Base-by-base conservation (phyloP, 2,329 filamentous ascomycete genomes). In the Aspergillus latus region DNA sequence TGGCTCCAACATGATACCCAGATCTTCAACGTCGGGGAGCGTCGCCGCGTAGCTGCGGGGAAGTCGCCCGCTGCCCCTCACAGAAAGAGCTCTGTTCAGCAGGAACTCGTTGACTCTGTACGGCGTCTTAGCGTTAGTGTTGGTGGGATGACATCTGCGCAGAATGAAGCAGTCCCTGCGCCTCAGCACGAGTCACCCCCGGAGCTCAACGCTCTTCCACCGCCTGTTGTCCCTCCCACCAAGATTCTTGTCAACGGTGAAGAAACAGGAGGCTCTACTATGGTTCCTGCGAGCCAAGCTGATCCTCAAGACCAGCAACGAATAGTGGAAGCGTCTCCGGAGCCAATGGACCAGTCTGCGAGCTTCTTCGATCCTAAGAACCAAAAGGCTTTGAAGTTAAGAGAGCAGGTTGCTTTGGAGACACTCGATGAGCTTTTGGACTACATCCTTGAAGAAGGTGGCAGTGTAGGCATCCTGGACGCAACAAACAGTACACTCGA, bases 1-100 rank as follows among this genome's bases (percentile, higher is more conserved):
- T 99, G 94, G 94, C 86, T 97, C 68, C 94, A 99, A 70, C 93
- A 99, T 75, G 90, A 96, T 68, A 94, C 92, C 10, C 84, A 83
- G 64, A 97, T 99, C 65, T 99, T 99, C 84, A 99, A 99, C 68
- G 94, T 99, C 37, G 94, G 94, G 59, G 93, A 96, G 74, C 84
- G 92, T 68, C 84, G 94, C 66, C 88, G 94, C 65, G 84, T 92
- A 49, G 90, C 88, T 15, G 88, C 81, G 29, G 78, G 88, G 49
- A 77, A 76, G 44, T 76, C 76, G n/a, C 68, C 69, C 1, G 68
- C 67, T 13, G 66, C 67, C 8, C 61, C 62, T 15, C 53, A 65
- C 37, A 63, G 64, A 16, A 63, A 65, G 4, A 69, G 64, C 49
- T 64, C 68, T 42, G 65, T 76, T 26, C 74, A 78, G 55, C 73